These are phyloP conservation scores for Lachancea quebecensis DNA, from an alignment of 805 yeast genomes.

Conservation along the genomic window DNA sequence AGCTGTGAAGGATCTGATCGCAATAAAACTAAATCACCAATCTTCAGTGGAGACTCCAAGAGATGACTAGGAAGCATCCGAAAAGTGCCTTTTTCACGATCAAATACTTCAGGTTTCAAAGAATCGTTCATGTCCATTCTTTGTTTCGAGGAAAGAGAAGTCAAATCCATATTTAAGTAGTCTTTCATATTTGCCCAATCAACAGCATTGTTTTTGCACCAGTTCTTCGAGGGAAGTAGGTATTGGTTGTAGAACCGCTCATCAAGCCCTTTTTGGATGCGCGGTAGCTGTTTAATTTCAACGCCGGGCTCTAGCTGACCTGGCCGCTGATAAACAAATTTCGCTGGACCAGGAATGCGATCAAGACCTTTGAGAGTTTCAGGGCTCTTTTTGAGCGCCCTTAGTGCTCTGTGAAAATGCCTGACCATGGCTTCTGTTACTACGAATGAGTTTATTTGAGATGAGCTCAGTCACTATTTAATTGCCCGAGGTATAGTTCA, in stretches of 20 bases:
- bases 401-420: not conserved
- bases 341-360: not conserved
- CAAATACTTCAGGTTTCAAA: not conserved
- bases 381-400: not conserved
- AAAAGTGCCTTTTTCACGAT: conserved; percentile 1
- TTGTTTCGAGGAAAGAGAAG: conserved; percentile 1
- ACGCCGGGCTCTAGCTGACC: conserved; percentile 19
- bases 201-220: conserved; percentile 13
- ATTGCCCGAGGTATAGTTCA: too few species aligned
- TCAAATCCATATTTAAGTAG: conserved; percentile 2
- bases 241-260: conserved; percentile 18
- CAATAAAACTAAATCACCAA: conserved; percentile 62
- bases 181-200: conserved; percentile 1
- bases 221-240: conserved; percentile 20
- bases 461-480: not conserved
- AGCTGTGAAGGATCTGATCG: conserved; percentile 39
- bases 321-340: not conserved
- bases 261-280: conserved; percentile 16
- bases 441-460: too few species aligned
- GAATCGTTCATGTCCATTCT: conserved; percentile 1
- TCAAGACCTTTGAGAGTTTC: not conserved
- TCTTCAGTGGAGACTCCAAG: conserved; percentile 24
- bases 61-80: conserved; percentile 9
- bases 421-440: not conserved
- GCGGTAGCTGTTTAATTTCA: conserved; percentile 20